phyloP scores from a whole-genome alignment of 495 filamentous ascomycete species.

The Corynascus novoguineensis region DNA sequence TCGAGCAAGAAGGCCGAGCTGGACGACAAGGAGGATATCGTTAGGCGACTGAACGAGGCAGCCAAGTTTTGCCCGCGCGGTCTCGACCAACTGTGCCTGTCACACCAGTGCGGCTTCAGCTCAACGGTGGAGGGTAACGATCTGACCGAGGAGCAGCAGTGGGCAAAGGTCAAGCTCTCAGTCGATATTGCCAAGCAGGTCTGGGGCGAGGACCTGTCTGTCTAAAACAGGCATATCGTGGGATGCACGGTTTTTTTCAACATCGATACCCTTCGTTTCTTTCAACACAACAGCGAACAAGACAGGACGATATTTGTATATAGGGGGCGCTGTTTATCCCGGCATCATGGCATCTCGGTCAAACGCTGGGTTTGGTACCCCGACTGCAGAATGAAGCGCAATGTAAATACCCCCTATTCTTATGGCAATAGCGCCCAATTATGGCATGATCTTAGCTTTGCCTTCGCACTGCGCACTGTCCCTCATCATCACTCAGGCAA shows the following conservation, averaged over 20 bases:
- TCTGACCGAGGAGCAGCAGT: conserved; percentile 55
- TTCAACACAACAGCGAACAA: conserved; percentile 14
- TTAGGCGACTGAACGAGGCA: conserved; percentile 53
- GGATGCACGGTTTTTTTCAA: conserved; percentile 1
- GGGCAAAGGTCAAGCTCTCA: conserved; percentile 43
- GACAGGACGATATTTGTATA: not conserved
- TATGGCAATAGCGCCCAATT: not conserved
- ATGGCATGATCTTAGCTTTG: not conserved
- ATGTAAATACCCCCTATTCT: not conserved
- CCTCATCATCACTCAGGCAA: not conserved
- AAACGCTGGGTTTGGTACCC: not conserved
- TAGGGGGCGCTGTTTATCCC: not conserved
- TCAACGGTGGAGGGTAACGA: conserved; percentile 60
- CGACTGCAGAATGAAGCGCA: not conserved
- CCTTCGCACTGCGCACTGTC: not conserved
- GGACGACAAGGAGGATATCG: conserved; percentile 57
- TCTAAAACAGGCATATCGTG: conserved; percentile 15
- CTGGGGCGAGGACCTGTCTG: conserved; percentile 41
- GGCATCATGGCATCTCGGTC: not conserved
- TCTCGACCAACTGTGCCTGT: conserved; percentile 56
- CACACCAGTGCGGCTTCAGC: conserved; percentile 65
- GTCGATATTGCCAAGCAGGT: conserved; percentile 46
- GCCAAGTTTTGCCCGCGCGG: conserved; percentile 55
- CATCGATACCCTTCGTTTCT: conserved; percentile 14
- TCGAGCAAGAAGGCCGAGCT: conserved; percentile 59